A percentile compares a stretch with the other conserved stretches of the same genome.
Evolutionary conservation across 176 grass and related monocot species (phyloP).

Genomic region (Phoenix roebelenii): DNA sequence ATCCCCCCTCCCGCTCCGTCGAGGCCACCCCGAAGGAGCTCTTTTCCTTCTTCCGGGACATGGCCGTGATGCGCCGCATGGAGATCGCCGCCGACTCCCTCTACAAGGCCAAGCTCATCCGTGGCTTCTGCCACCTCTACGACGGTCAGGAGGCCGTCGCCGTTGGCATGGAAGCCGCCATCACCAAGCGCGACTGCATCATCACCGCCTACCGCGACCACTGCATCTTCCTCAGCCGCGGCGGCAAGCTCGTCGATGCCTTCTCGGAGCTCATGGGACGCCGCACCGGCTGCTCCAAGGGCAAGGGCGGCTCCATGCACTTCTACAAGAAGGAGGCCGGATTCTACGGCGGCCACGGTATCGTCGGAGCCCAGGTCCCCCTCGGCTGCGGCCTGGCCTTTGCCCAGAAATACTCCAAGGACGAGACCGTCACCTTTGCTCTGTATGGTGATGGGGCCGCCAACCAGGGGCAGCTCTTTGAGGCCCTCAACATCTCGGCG

Average conservation of each 20-base stretch:
- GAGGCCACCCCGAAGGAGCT: constrained; percentile 42
- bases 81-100: constrained; percentile 92
- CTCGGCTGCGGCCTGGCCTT: constrained; percentile 74
- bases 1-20: constrained; percentile 28
- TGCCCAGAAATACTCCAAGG: constrained; percentile 74
- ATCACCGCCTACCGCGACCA: constrained; percentile 92
- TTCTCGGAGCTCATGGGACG: constrained; percentile 94
- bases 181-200: constrained; percentile 51
- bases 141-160: constrained; percentile 84
- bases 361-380: constrained; percentile 77
- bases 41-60: constrained; percentile 43
- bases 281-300: constrained; percentile 45
- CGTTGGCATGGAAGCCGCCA: constrained; percentile 61
- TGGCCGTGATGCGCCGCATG: constrained; percentile 63
- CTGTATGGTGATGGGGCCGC: constrained; percentile 77
- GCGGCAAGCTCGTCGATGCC: constrained; percentile 33
- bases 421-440: constrained; percentile 56
- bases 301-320: constrained; percentile 91
- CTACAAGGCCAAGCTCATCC: constrained; percentile 95
- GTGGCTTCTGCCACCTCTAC: constrained; percentile 96
- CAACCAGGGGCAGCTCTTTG: constrained; percentile 92
- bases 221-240: constrained; percentile 61
- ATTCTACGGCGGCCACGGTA: constrained; percentile 80
- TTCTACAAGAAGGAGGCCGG: constrained; percentile 73
- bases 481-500: constrained; percentile 93